These are phyloP conservation scores for Spergularia azorica DNA, from an alignment of 179 eudicot species.

Conservation along the genomic window DNA sequence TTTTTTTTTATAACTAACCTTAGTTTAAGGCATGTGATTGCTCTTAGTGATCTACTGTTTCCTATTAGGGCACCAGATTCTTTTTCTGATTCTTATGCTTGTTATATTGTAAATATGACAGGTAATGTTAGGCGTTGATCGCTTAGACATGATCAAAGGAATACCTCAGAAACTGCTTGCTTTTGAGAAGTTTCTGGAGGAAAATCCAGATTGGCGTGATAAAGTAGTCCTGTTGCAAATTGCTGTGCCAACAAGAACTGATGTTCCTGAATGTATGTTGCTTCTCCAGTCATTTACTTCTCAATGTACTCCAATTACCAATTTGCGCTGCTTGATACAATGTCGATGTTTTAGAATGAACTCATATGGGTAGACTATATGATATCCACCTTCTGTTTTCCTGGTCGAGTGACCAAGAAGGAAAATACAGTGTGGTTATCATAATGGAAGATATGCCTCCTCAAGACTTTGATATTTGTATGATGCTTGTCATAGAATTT, in stretches of 20 bases:
- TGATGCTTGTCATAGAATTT: too few species aligned
- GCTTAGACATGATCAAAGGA: slow-evolving; percentile 79
- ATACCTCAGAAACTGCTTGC: slow-evolving; percentile 81
- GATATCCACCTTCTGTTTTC: too few species aligned
- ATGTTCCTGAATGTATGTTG: slow-evolving; percentile 60
- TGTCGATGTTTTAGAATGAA: too few species aligned
- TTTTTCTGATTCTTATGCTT: neutral
- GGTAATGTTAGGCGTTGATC: slow-evolving; percentile 81
- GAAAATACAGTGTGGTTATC: too few species aligned
- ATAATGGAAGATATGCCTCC: too few species aligned
- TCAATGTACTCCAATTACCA: neutral
- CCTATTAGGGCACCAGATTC: too few species aligned
- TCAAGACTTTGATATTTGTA: too few species aligned
- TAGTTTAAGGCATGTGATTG: too few species aligned
- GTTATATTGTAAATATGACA: slow-evolving; percentile 18
- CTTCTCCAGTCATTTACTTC: neutral
- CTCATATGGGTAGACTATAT: too few species aligned
- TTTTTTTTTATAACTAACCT: too few species aligned
- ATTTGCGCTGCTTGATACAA: neutral
- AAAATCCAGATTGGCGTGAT: slow-evolving; percentile 55
- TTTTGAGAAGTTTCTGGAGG: slow-evolving; percentile 73
- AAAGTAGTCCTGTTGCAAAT: slow-evolving; percentile 63
- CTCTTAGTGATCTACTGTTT: neutral
- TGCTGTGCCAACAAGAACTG: slow-evolving; percentile 68
- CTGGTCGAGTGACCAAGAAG: too few species aligned